Evolutionary conservation across 768 basidiomycete genomes (phyloP), one percentile per base, ranked within the genome.

Genomic region (Agaricus bisporus): DNA sequence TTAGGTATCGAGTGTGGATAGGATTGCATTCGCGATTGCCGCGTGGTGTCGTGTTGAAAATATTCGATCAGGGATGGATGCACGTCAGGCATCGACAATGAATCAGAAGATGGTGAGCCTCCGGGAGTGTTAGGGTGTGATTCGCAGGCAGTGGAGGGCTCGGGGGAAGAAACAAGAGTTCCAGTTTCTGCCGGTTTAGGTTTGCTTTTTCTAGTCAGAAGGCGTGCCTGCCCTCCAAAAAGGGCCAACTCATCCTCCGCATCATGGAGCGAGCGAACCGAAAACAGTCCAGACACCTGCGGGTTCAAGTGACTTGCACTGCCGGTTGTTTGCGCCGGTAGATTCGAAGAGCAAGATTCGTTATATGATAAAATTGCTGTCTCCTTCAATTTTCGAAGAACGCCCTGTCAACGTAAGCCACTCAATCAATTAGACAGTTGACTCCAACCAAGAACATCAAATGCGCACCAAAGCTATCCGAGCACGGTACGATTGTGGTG

Each of bases 201-300:
- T 55, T 63, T 61, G 41, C 42, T 47, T 55, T 61, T 72, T 54
- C 68, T 60, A 50, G 69, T 66, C 15, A 80, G 56, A 7, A 80
- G 68, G 26, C 72, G 69, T 49, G 71, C 75, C 60, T 80, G 77
- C 7, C 79, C 79, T 14, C 79, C 78, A 50, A 80, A 81, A 22
- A 81, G 77, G 6, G 78, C 78, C 3, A 81, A 67, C 54, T 79
- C 76, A 54, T 78, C 70, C 47, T 74, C 72, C 18, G 69, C 61
- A 37, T 72, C 71, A 44, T 71, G 66, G 22, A 53, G 64, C 41
- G 47, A 38, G 25, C 56, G 64, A 29, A 52, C 49, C 37, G 57
- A 58, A 18, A 53, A 54, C 17, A 58, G 36, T 48, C 46, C 51
- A 17, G 57, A 28, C 42, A 42, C 28, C 26, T 49, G 52, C 28